Evolutionary conservation across 768 basidiomycete genomes (phyloP).

Genomic region (Neoboletus magnificus): DNA sequence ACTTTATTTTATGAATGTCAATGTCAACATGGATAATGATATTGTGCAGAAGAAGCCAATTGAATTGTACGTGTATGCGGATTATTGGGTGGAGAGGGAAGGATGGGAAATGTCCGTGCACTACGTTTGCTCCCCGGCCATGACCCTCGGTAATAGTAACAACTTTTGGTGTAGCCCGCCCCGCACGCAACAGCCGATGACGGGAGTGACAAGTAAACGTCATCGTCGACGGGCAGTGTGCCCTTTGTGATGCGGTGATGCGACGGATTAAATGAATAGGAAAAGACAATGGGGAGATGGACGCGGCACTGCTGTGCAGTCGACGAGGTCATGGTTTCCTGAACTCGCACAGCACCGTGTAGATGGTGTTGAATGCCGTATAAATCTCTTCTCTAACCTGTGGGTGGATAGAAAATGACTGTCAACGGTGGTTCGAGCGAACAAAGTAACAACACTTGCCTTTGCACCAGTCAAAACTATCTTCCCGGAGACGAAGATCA

Average conservation of each 20-base stretch:
- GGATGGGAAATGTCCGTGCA: constrained; percentile 35
- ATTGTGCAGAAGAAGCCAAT: constrained; percentile 25
- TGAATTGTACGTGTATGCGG: constrained; percentile 18
- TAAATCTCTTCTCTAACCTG: constrained; percentile 99
- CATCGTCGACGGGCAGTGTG: constrained; percentile 1
- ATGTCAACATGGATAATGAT: constrained; percentile 25
- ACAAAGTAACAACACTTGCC: constrained; percentile 46
- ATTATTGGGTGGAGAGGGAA: constrained; percentile 29
- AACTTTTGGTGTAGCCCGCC: constrained; percentile 11
- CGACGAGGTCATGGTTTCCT: constrained; percentile 60
- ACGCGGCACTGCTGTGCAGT: background rate
- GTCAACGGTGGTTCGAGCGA: constrained; percentile 40
- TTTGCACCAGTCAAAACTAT: constrained; percentile 99
- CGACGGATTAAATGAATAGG: background rate
- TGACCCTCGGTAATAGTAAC: constrained; percentile 27
- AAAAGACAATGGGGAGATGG: background rate
- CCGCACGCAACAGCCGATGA: background rate
- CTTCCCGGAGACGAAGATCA: constrained; percentile 99
- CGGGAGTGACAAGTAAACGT: background rate
- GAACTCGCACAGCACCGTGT: constrained; percentile 96
- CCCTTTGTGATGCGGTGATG: background rate
- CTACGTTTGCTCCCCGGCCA: constrained; percentile 36
- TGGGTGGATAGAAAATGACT: constrained; percentile 31
- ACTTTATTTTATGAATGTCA: constrained; percentile 12
- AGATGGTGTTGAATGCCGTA: constrained; percentile 98